These are phyloP conservation scores for Globisporangium barbulae DNA, from an alignment of 352 stramenopile species.

Conservation along the genomic window DNA sequence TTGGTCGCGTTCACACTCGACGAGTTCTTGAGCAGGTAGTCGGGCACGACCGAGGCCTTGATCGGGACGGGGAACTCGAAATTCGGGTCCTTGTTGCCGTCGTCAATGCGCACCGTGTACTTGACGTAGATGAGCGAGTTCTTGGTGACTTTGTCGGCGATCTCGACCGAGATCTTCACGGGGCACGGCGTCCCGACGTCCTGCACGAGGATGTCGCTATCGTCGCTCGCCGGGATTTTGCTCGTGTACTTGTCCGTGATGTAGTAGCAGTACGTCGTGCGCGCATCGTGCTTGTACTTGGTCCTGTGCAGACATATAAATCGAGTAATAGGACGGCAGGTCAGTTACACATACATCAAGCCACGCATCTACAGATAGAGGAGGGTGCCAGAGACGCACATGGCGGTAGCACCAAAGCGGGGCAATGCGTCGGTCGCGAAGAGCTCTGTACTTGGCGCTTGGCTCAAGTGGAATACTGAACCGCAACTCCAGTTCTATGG, in stretches of 20 bases:
- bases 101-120: conserved; percentile 67
- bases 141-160: conserved; percentile 42
- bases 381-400: neutral
- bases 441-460: conserved; percentile 15
- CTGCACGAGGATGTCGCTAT: conserved; percentile 40
- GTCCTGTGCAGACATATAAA: conserved; percentile 17
- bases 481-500: too few species aligned
- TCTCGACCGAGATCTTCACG: conserved; percentile 63
- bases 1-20: conserved; percentile 25
- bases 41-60: conserved; percentile 35
- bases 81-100: conserved; percentile 29
- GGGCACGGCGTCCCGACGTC: conserved; percentile 46
- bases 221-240: conserved; percentile 31
- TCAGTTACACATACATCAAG: neutral
- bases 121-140: conserved; percentile 48
- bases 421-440: neutral
- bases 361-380: neutral
- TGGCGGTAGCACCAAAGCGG: neutral
- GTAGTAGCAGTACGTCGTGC: conserved; percentile 84
- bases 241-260: conserved; percentile 55
- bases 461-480: conserved; percentile 14
- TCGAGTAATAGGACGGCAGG: too few species aligned
- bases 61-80: conserved; percentile 63
- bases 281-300: conserved; percentile 72
- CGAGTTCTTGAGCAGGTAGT: conserved; percentile 30